Evolutionary conservation across 495 filamentous ascomycete species (phyloP), one percentile per base, ranked within the genome.

Genomic region (Penicillium verhagenii): DNA sequence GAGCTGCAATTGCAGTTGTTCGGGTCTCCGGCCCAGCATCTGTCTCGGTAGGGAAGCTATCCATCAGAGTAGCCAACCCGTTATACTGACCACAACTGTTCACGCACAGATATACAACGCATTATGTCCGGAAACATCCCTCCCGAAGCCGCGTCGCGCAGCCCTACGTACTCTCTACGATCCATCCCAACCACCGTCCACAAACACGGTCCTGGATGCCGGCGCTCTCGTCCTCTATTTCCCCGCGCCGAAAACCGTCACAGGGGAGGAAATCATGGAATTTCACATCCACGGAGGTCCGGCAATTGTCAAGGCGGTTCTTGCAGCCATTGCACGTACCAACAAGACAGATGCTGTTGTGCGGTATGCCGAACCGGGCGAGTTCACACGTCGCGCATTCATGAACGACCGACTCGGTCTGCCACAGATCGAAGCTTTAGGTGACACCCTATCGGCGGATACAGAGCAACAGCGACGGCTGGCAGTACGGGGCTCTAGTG

Each of bases 361-460:
- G 40, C 90, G 90, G 10, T 96, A 96, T 61, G 94, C 94, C 0
- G 94, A 96, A 60, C 89, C 94, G 1, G 94, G 94, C 52, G 94
- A 98, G 64, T 98, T 98, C 70, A 97, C 94, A 6, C 86, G 86
- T 28, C 89, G 93, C 33, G 92, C 95, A 6, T 98, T 98, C 67
- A 77, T 88, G 70, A 96, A 96, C 68, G 77, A 86, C 59, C 82
- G 91, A 1, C 79, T 97, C 4, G 88, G 91, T 56, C 81, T 98
- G 2, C 88, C 91, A n/a, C 92, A 97, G 72, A 86, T 98, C 23
- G 94, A 98, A 75, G 89, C 92, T 6, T 80, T 98, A 0, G 86
- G 91, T 8, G 92, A 96, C 64, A 86, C 84, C 0, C 79, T 98
- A 7, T 77, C 89, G 0, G 94, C 94, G 0, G 86, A 92, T 46